Evolutionary conservation across 2,329 filamentous ascomycete genomes (phyloP).

Genomic region (Paramyrothecium sp.): DNA sequence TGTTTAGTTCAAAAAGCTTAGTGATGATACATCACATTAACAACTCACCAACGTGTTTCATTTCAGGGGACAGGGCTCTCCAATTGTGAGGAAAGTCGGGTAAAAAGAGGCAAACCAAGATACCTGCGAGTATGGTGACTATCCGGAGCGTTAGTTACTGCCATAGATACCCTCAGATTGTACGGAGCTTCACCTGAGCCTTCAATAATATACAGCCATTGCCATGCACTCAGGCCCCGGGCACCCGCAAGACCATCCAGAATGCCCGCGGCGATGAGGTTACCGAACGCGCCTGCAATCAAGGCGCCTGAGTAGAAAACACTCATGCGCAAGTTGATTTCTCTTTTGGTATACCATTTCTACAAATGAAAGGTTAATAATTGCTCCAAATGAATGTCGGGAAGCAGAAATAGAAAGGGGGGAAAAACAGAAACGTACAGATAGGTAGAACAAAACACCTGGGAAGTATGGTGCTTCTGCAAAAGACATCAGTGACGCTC

Average conservation of each 20-base stretch:
- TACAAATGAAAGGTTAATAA: too few relatives aligned
- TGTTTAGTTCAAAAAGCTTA: neutral
- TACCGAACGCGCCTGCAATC: constrained; percentile 29
- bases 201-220: constrained; percentile 25
- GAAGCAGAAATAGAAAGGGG: constrained; percentile 35
- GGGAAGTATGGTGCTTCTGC: constrained; percentile 53
- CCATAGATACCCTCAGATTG: too few relatives aligned
- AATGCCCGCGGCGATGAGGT: constrained; percentile 27
- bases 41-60: too few relatives aligned
- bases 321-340: constrained; percentile 30
- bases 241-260: constrained; percentile 23
- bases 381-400: neutral
- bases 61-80: too few relatives aligned
- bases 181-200: constrained; percentile 6
- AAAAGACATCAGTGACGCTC: too few relatives aligned
- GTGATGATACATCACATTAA: too few relatives aligned
- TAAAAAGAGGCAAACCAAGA: constrained; percentile 16
- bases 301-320: constrained; percentile 28
- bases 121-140: constrained; percentile 15
- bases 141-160: too few relatives aligned
- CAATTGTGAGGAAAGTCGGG: constrained; percentile 15
- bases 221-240: constrained; percentile 8
- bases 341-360: constrained; percentile 35
- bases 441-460: constrained; percentile 13
- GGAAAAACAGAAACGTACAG: too few relatives aligned